These are phyloP conservation scores for Plenodomus tracheiphilus DNA, from an alignment of 2,329 filamentous ascomycete species.

Conservation along the genomic window DNA sequence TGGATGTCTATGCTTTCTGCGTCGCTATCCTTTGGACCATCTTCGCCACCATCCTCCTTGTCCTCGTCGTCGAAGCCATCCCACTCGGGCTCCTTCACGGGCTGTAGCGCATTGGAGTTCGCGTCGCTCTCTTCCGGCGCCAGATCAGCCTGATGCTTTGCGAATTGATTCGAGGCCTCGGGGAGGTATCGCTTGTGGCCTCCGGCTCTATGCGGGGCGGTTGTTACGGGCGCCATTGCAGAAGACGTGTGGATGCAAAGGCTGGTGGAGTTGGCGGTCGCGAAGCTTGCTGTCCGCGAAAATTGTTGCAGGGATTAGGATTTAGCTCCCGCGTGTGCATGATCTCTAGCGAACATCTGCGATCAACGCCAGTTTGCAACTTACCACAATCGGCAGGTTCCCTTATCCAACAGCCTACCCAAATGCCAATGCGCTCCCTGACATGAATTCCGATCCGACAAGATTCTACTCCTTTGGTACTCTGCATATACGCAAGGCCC, in stretches of 20 bases:
- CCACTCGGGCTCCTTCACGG: constrained; percentile 24
- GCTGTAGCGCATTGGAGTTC: constrained; percentile 28
- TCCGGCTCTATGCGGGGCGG: constrained; percentile 24
- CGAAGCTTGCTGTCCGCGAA: constrained; percentile 31
- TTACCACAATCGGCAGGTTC: constrained; percentile 8
- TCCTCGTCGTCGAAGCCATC: constrained; percentile 30
- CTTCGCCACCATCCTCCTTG: constrained; percentile 4
- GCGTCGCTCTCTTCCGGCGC: constrained; percentile 26
- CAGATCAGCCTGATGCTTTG: constrained; percentile 18
- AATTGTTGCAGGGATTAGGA: constrained; percentile 38
- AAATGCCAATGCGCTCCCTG: too few species aligned
- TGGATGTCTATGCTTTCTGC: constrained; percentile 25
- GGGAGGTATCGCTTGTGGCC: constrained; percentile 26
- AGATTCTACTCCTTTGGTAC: too few species aligned
- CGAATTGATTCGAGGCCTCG: constrained; percentile 11
- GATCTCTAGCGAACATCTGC: constrained; percentile 17
- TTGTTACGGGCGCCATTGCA: constrained; percentile 36
- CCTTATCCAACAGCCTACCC: constrained; percentile 1
- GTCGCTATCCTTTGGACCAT: constrained; percentile 16
- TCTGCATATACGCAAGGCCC: too few species aligned
- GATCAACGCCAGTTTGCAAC: constrained; percentile 10
- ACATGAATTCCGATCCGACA: too few species aligned
- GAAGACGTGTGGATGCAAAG: constrained; percentile 12
- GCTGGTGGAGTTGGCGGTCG: constrained; percentile 13
- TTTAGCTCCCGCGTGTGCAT: constrained; percentile 18